Conservation (phyloP, 805 yeast genomes). For the Lachancea nothofagi region DNA sequence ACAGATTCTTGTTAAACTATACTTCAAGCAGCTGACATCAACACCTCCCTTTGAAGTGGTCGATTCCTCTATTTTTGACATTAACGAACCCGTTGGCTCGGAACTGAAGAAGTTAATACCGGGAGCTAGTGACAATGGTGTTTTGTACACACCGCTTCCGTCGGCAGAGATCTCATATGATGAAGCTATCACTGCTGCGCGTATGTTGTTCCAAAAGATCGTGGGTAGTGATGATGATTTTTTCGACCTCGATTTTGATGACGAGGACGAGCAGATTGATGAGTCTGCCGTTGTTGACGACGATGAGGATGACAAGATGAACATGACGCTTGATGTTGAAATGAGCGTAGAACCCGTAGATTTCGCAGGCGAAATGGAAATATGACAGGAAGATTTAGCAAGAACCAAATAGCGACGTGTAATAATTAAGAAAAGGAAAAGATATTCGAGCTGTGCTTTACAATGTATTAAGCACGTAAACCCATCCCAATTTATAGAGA, state of each 20-base stretch:
- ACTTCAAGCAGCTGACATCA: conserved; percentile 54
- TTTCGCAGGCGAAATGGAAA: conserved; percentile 38
- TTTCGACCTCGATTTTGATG: conserved; percentile 94
- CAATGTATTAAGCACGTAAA: too few species aligned
- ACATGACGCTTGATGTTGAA: conserved; percentile 17
- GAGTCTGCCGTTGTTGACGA: conserved; percentile 29
- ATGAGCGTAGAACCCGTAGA: conserved; percentile 33
- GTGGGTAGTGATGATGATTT: conserved; percentile 95
- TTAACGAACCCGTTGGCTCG: conserved; percentile 29
- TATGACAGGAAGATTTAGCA: conserved; percentile 20
- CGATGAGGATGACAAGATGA: conserved; percentile 28
- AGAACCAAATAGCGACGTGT: neutral
- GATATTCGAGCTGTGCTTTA: too few species aligned
- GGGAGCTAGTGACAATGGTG: conserved; percentile 43
- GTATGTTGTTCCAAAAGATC: conserved; percentile 62
- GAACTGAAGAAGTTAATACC: conserved; percentile 20
- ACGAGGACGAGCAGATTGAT: conserved; percentile 61
- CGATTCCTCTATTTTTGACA: conserved; percentile 37
- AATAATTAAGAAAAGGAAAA: neutral
- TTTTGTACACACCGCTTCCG: conserved; percentile 59
- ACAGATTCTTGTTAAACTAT: conserved; percentile 54
- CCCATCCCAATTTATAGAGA: too few species aligned
- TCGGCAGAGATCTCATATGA: conserved; percentile 86
- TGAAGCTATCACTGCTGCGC: conserved; percentile 80
- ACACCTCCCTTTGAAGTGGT: conserved; percentile 54